Conservation (phyloP, 495 filamentous ascomycete genomes). For the Chlorociboria aeruginascens region DNA sequence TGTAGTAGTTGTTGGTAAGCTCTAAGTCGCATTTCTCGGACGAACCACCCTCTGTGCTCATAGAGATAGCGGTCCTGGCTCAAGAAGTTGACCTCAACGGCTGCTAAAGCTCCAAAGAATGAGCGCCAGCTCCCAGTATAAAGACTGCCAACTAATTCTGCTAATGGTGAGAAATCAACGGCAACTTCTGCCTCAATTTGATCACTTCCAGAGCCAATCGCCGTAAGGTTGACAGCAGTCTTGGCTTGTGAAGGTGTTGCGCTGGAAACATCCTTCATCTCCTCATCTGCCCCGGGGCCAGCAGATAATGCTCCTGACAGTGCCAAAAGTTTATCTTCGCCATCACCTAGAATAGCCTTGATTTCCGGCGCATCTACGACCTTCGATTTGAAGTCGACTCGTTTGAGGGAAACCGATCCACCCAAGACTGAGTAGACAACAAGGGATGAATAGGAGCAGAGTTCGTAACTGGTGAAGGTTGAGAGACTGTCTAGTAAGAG, state of each 20-base stretch:
- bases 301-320: conserved; percentile 64
- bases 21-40: conserved; percentile 92
- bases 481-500: conserved; percentile 91
- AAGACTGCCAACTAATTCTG: conserved; percentile 76
- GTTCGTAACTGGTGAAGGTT: conserved; percentile 97
- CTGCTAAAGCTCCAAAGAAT: conserved; percentile 84
- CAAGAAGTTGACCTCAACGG: conserved; percentile 87
- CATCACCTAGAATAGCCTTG: conserved; percentile 84
- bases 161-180: conserved; percentile 69
- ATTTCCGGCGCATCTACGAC: conserved; percentile 97
- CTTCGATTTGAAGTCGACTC: conserved; percentile 97
- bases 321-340: conserved; percentile 74
- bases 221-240: conserved; percentile 72
- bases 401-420: conserved; percentile 85
- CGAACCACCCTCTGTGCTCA: conserved; percentile 91
- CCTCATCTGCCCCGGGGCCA: conserved; percentile 67
- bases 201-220: conserved; percentile 47
- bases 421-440: conserved; percentile 94
- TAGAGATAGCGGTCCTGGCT: conserved; percentile 86
- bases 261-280: conserved; percentile 56
- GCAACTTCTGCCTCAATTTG: conserved; percentile 61
- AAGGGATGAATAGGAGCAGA: conserved; percentile 87
- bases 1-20: conserved; percentile 96
- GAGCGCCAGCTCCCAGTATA: conserved; percentile 87
- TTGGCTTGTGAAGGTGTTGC: conserved; percentile 43